Conservation (phyloP, 495 filamentous ascomycete species). For the Daldinia decipiens region DNA sequence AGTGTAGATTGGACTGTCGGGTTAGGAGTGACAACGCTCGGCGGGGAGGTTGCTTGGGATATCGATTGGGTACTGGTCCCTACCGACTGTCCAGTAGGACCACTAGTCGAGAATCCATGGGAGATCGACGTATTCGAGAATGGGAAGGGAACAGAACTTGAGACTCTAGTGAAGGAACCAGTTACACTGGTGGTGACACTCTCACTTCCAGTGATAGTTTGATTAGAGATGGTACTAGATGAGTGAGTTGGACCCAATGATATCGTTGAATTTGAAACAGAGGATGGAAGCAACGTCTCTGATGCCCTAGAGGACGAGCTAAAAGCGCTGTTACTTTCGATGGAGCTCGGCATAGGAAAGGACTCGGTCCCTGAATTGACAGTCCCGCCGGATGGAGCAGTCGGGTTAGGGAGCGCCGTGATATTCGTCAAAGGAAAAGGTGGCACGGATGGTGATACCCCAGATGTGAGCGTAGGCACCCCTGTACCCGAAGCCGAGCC, state of each 20-base stretch:
- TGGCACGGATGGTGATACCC: slow-evolving; percentile 9
- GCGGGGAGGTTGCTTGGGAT: neutral
- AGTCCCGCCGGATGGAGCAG: slow-evolving; percentile 19
- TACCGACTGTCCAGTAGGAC: slow-evolving; percentile 8
- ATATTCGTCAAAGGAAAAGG: slow-evolving; percentile 46
- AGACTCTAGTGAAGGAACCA: neutral
- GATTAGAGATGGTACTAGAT: neutral
- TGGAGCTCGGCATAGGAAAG: neutral
- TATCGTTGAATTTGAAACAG: slow-evolving; percentile 21
- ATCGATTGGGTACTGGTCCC: slow-evolving; percentile 14
- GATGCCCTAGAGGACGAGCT: slow-evolving; percentile 10
- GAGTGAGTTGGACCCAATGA: neutral
- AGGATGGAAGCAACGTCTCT: slow-evolving; percentile 4
- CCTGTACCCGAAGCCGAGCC: slow-evolving; percentile 31
- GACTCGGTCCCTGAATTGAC: slow-evolving; percentile 8
- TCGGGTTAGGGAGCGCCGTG: slow-evolving; percentile 34
- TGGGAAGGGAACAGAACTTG: slow-evolving; percentile 36
- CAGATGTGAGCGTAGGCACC: slow-evolving; percentile 1
- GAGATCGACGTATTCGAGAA: slow-evolving; percentile 34
- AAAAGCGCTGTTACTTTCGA: slow-evolving; percentile 2
- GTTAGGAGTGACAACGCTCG: slow-evolving; percentile 5
- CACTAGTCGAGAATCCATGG: slow-evolving; percentile 11
- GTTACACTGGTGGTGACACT: slow-evolving; percentile 8
- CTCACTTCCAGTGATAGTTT: slow-evolving; percentile 23
- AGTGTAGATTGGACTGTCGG: slow-evolving; percentile 14